Evolutionary conservation across 169 alveolate genomes (phyloP), one percentile per base, ranked within the genome.

Genomic region (Eimeria praecox): DNA sequence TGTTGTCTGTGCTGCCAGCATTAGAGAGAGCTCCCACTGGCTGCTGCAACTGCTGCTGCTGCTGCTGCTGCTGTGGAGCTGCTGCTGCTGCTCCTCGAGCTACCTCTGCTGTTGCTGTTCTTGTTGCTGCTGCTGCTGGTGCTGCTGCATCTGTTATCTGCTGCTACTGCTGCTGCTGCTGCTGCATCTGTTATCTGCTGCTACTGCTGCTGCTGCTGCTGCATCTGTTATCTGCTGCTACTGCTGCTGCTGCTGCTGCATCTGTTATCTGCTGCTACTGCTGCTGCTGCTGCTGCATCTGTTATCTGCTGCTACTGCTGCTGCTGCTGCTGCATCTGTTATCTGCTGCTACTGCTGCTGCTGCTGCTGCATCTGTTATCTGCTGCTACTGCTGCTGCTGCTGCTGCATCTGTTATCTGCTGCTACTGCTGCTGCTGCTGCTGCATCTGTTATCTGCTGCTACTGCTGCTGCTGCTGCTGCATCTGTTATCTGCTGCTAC

Each of bases 391-490:
- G 2, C 42, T 75, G 6, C 30, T 33, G 42, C 27, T 33, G 86
- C 33, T 18, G 16, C 30, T 69, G 18, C 33, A 38, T 69, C 42
- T 69, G 91, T 82, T 14, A 20, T 73, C 91, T 82, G 75, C 75
- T 82, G 91, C 73, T 27, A 54, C 75, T 82, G 82, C 56, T 22
- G 54, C 80, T 18, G 33, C 20, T n/a, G 73, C 40, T 49, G 92
- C 44, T 30, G 33, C 46, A 12, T 75, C 44, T 42, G 91, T 82
- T 14, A 20, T 73, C 91, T 82, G 75, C 75, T 82, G 91, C 73
- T 27, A 54, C 75, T 82, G 91, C 91, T 78, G 66, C 88, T 78
- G 88, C 40, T 78, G 88, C 88, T 78, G 88, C 88, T 44, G 88
- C 66, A 16, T 8, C 18, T 27, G 66, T 18, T 78, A 66, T n/a